A percentile compares a stretch with the other conserved stretches of the same genome.
These are phyloP conservation scores for Meyerozyma smithsonii DNA, from an alignment of 1,139 yeast species.

Conservation along the genomic window DNA sequence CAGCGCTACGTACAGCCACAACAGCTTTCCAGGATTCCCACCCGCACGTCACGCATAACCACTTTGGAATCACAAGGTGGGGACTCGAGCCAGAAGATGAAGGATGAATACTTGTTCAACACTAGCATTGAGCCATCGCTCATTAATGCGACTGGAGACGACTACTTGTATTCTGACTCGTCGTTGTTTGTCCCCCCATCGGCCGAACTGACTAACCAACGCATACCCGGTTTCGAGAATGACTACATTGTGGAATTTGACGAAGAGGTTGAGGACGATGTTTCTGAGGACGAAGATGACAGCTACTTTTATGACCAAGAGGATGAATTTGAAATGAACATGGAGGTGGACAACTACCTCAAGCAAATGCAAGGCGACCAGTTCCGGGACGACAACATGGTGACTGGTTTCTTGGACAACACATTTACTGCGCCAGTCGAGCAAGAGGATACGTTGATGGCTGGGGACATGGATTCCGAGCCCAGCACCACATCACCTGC, in stretches of 20 bases:
- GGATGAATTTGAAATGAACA: conserved; percentile 18
- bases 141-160: conserved; percentile 21
- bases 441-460: conserved; percentile 1
- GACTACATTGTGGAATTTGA: conserved; percentile 32
- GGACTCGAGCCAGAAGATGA: conserved; percentile 20
- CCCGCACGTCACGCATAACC: conserved; percentile 11
- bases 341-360: conserved; percentile 16
- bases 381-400: not conserved
- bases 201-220: conserved; percentile 9
- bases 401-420: conserved; percentile 2
- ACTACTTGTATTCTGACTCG: conserved; percentile 16
- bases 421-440: not conserved
- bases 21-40: conserved; percentile 8
- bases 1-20: conserved; percentile 14
- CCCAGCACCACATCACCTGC: not conserved
- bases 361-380: conserved; percentile 5
- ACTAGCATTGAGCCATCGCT: conserved; percentile 44
- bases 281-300: conserved; percentile 42
- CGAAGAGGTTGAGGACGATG: conserved; percentile 45
- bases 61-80: conserved; percentile 18
- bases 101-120: conserved; percentile 36
- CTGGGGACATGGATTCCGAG: not conserved
- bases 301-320: conserved; percentile 34
- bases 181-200: conserved; percentile 27
- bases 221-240: conserved; percentile 32